These are phyloP conservation scores for Coemansia sp. DNA, from an alignment of 192 early-diverging fungal species.

Conservation along the genomic window DNA sequence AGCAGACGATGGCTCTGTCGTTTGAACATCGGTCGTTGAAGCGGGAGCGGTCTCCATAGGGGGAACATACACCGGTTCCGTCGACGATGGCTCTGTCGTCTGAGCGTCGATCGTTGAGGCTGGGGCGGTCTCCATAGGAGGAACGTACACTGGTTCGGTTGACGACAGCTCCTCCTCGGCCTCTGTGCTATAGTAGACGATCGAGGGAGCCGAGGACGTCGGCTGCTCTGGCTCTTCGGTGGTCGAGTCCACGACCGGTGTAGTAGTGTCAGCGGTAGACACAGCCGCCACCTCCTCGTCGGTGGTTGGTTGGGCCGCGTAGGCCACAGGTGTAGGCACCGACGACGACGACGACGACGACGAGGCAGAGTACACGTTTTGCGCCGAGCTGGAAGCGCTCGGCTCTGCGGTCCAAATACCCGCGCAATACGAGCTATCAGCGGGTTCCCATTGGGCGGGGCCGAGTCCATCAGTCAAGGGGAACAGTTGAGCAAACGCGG, in stretches of 20 bases:
- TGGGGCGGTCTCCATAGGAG: too few relatives aligned
- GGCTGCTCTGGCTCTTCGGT: not conserved
- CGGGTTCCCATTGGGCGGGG: constrained; percentile 49
- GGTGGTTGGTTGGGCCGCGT: not conserved
- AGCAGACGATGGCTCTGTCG: not conserved
- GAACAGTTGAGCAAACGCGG: constrained; percentile 53
- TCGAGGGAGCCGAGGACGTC: not conserved
- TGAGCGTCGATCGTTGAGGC: too few relatives aligned
- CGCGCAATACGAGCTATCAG: constrained; percentile 40
- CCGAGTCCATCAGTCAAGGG: constrained; percentile 47
- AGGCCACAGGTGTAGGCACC: not conserved
- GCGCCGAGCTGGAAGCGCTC: not conserved
- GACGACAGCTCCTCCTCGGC: too few relatives aligned
- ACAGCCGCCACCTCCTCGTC: not conserved
- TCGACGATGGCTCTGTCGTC: too few relatives aligned
- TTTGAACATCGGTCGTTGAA: not conserved
- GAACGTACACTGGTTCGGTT: too few relatives aligned
- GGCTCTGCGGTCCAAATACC: constrained; percentile 44
- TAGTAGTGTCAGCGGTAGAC: not conserved
- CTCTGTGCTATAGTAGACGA: too few relatives aligned
- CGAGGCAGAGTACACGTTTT: too few relatives aligned
- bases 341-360: not conserved
- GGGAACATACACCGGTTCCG: too few relatives aligned
- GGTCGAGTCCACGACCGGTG: not conserved
- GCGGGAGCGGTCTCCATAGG: too few relatives aligned